Evolutionary conservation across 2,329 filamentous ascomycete species (phyloP).

Genomic region (Shiraia bambusicola): DNA sequence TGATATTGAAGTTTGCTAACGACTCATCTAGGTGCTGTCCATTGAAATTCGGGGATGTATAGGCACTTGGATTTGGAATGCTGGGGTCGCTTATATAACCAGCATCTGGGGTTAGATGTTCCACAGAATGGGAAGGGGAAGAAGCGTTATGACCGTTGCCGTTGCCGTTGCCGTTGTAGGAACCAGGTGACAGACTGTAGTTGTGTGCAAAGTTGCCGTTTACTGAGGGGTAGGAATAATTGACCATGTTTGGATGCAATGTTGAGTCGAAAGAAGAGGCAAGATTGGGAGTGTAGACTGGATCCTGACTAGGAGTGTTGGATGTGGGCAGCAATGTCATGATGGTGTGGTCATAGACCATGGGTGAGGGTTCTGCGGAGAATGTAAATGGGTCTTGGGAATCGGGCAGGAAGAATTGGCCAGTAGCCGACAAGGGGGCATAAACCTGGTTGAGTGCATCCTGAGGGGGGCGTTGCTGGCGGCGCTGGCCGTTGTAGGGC

Average conservation of each 20-base stretch:
- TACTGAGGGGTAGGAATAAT: conserved; percentile 33
- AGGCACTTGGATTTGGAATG: conserved; percentile 35
- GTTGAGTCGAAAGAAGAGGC: conserved; percentile 41
- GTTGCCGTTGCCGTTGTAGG: conserved; percentile 32
- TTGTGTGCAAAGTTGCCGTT: conserved; percentile 27
- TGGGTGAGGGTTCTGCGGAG: conserved; percentile 38
- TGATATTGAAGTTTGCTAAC: conserved; percentile 30
- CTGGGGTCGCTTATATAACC: conserved; percentile 39
- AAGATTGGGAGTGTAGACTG: conserved; percentile 35
- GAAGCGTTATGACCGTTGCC: too few species aligned
- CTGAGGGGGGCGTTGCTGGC: conserved; percentile 39
- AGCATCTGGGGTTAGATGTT: conserved; percentile 41
- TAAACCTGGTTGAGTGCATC: conserved; percentile 33
- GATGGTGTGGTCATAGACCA: conserved; percentile 36
- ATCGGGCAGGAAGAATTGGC: conserved; percentile 33
- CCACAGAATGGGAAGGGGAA: conserved; percentile 44
- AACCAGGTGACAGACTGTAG: conserved; percentile 32
- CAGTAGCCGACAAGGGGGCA: conserved; percentile 18
- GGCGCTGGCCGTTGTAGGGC: conserved; percentile 36
- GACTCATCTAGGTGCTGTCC: conserved; percentile 35
- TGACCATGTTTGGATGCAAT: conserved; percentile 35
- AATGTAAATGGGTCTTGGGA: conserved; percentile 39
- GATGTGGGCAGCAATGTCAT: conserved; percentile 25
- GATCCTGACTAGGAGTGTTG: conserved; percentile 28
- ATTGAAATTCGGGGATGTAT: conserved; percentile 36